Percentiles rank a stretch among this genome's conserved stretches.
These are phyloP conservation scores for Saussurea involucrata DNA, from an alignment of 129 eudicot species.

Conservation along the genomic window DNA sequence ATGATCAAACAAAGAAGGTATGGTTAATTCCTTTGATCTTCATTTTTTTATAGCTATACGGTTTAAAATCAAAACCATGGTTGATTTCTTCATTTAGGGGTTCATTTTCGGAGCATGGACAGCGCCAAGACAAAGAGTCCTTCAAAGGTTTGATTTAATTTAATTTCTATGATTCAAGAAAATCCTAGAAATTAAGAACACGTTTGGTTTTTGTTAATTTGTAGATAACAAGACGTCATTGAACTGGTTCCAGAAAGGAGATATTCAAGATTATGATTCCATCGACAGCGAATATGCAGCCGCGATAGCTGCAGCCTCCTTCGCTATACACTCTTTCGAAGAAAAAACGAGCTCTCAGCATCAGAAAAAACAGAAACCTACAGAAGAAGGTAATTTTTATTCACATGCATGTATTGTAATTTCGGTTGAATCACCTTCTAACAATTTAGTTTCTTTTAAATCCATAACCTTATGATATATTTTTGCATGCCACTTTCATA, in stretches of 20 bases:
- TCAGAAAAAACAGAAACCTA: slow-evolving; percentile 34
- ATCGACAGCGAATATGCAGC: slow-evolving; percentile 40
- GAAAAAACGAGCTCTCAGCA: slow-evolving; percentile 31
- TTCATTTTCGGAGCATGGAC: slow-evolving; percentile 28
- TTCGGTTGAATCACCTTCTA: background rate
- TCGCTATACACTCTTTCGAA: slow-evolving; percentile 61
- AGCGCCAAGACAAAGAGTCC: slow-evolving; percentile 22
- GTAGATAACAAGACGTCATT: slow-evolving; percentile 17
- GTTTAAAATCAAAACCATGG: background rate
- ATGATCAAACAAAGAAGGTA: slow-evolving; percentile 36
- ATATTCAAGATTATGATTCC: slow-evolving; percentile 20
- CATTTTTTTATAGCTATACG: background rate
- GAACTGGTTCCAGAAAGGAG: slow-evolving; percentile 18
- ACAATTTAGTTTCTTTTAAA: background rate
- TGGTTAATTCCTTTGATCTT: background rate
- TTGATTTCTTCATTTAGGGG: slow-evolving; percentile 27
- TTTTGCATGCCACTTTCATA: background rate
- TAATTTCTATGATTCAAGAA: background rate
- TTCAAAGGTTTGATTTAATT: slow-evolving; percentile 20
- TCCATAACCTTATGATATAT: background rate
- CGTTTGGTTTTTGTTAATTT: background rate
- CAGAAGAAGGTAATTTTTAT: slow-evolving; percentile 29
- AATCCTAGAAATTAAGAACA: background rate
- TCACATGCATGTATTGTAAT: background rate
- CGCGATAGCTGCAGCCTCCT: slow-evolving; percentile 79